phyloP scores from a whole-genome alignment of 164 flowering plant species.

The Nymphaea colorata region DNA sequence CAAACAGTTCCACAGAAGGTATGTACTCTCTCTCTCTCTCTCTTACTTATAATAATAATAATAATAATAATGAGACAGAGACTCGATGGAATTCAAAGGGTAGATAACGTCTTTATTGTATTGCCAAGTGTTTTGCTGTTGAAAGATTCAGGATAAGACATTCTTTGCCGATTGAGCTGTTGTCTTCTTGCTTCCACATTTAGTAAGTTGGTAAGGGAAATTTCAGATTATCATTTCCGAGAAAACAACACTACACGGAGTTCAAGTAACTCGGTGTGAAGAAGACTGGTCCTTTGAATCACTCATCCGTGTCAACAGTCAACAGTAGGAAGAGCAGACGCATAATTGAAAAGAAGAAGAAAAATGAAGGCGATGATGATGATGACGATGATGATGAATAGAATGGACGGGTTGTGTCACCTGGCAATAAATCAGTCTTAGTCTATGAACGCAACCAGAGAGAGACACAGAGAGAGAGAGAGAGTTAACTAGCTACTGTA shows the following conservation, averaged over 20 bases:
- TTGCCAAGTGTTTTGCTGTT: too few relatives aligned
- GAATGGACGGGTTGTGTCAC: background rate
- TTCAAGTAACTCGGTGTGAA: background rate
- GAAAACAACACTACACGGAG: background rate
- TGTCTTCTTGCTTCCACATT: background rate
- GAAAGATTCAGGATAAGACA: background rate
- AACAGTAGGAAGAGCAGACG: background rate
- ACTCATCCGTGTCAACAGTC: too few relatives aligned
- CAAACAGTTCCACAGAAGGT: too few relatives aligned
- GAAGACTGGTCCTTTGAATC: background rate
- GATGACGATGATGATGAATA: background rate
- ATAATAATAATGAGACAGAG: too few relatives aligned
- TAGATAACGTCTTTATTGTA: too few relatives aligned
- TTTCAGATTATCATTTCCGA: background rate
- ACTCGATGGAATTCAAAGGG: too few relatives aligned
- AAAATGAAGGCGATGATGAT: background rate
- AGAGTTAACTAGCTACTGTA: too few relatives aligned
- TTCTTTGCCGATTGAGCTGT: background rate
- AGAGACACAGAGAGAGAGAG: too few relatives aligned
- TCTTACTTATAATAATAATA: too few relatives aligned
- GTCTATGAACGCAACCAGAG: too few relatives aligned
- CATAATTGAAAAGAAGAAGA: background rate
- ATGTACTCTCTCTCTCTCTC: too few relatives aligned
- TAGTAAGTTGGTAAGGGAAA: background rate
- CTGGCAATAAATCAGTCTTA: too few relatives aligned